Evolutionary conservation across 352 stramenopile genomes (phyloP), one percentile per base, ranked within the genome.

Genomic region (Pythium graminicola): DNA sequence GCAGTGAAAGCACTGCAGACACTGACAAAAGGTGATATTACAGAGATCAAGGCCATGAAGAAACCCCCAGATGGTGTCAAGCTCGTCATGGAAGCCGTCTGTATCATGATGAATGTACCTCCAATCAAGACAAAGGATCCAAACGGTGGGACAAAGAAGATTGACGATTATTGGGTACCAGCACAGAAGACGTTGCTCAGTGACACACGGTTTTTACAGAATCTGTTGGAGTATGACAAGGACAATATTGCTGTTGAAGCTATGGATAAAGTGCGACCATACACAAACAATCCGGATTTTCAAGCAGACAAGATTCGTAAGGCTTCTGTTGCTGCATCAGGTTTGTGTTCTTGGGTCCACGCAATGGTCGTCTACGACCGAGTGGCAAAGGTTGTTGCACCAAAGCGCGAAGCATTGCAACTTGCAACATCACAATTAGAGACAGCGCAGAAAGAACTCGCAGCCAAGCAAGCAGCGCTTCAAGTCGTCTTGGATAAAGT

Each of bases 31-130:
- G 73, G 72, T 20, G 91, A 98, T 41, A 97, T 98, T 63, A 95
- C 85, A 1, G 93, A 98, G 65, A 93, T 98, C 40, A 98, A 98
- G 65, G 86, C 82, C n/a, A 97, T 98, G 90, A 97, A 97, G 65
- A 97, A 97, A 53, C 93, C 93, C 0, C 92, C 93, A 17, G 77
- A 95, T 43, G 93, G 85, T 4, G 95, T 98, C 10, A 97, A 98
- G 57, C 69, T 97, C 3, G 88, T 96, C 17, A 96, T 98, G 83
- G 89, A 97, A 48, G 89, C 90, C 6, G 90, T 98, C 6, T 98
- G 89, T 61, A 94, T 98, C 48, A 96, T 98, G 85, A 96, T 98
- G 86, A 74, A 75, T 26, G 84, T 97, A 0, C 77, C 89, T 13
- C 91, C 93, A 0, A 67, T 95, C 29, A 97, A 97, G 49, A 79